Percentiles rank a stretch among this genome's conserved stretches.
phyloP scores from a whole-genome alignment of 148 eudicot species.

The Rhododendron ovatum region DNA sequence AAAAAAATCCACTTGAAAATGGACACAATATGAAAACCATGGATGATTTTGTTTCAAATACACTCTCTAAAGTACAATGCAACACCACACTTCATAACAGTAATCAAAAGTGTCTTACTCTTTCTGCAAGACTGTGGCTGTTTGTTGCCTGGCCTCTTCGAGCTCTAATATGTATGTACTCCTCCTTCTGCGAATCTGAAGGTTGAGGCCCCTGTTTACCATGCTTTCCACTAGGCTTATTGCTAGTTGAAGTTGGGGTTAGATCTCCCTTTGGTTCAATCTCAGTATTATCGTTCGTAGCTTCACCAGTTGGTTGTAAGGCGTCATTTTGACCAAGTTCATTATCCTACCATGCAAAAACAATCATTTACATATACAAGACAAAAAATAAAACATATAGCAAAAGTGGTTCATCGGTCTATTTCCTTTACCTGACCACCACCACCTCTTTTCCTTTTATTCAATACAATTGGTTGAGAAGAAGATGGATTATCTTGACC shows the following conservation, averaged over 20 bases:
- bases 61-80: not conserved
- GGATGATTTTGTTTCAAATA: not conserved
- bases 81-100: not conserved
- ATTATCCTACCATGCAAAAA: conserved; percentile 35
- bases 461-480: conserved; percentile 39
- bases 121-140: conserved; percentile 97
- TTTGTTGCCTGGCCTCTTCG: conserved; percentile 99
- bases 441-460: conserved; percentile 70
- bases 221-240: conserved; percentile 52
- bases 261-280: conserved; percentile 43
- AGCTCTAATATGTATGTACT: conserved; percentile 89
- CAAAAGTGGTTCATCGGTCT: not conserved
- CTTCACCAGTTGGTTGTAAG: conserved; percentile 42
- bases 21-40: not conserved
- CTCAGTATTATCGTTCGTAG: conserved; percentile 33
- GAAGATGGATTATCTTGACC: conserved; percentile 49
- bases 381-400: not conserved
- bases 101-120: conserved; percentile 36
- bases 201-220: conserved; percentile 67
- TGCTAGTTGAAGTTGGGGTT: conserved; percentile 37
- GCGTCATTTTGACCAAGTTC: conserved; percentile 46
- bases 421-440: conserved; percentile 48
- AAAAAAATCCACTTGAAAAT: not conserved
- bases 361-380: not conserved
- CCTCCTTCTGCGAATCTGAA: conserved; percentile 68